Evolutionary conservation across 176 grass and related monocot genomes (phyloP), one percentile per base, ranked within the genome.

Genomic region (Rhynchospora tenuis): DNA sequence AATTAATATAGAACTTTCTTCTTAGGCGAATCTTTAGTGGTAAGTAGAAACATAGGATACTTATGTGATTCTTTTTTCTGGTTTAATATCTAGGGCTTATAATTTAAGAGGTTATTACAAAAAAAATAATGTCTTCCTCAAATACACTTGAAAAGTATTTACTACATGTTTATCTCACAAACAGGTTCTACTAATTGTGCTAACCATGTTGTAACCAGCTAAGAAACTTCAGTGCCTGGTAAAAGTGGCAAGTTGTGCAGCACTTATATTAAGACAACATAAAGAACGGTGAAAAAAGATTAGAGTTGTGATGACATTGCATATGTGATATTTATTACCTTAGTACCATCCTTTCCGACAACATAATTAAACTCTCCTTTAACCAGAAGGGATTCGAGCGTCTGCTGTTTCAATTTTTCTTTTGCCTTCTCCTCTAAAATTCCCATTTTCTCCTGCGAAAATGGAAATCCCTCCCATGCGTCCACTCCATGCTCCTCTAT

Each of bases 401-500:
- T 95, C 69, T 93, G 95, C 7, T 71, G 51, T 81, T 83, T 92
- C 76, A 46, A 66, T 88, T 84, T 95, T 79, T 69, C 88, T 75
- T 84, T 94, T 24, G 84, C 89, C 81, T 91, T 95, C 82, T 93
- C 86, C 52, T 83, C 88, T 74, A 98, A 87, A 86, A 82, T 56
- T 44, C 52, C 91, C 80, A 95, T 58, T 82, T 95, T 98, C 79
- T 93, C 89, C 51, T 83, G 77, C 83, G 55, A 87, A 24, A 91
- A 98, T 13, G 95, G 95, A 27, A 94, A 97, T 4, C 89, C 89
- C 80, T 97, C 90, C 86, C 86, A 98, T 84, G 92, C 89, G 9
- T 91, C 95, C 27, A 78, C 74, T 72, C 88, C 92, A 73, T 95
- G 86, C 64, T 98, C 92, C 19, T 90, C 86, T 47, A 95, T 87